Conservation (phyloP, 2,329 filamentous ascomycete species). For the Hypoxylon sp. region DNA sequence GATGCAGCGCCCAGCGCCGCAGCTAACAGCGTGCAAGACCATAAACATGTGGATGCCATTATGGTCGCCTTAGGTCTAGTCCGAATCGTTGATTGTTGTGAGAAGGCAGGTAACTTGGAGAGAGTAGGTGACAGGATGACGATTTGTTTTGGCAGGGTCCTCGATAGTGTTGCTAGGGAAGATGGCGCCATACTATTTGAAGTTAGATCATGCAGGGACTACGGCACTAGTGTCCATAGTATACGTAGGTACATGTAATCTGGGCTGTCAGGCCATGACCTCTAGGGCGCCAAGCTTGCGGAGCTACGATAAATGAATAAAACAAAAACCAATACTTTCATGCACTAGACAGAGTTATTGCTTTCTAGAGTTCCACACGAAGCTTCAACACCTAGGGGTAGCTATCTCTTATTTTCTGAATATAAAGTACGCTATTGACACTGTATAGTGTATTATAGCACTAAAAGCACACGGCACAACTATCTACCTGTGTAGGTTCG, state of each 20-base stretch:
- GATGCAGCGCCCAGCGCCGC: constrained; percentile 38
- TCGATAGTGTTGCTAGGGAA: constrained; percentile 23
- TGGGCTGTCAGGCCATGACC: too few species aligned
- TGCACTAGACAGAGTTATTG: constrained; percentile 2
- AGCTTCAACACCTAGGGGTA: too few species aligned
- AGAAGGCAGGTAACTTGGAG: background rate
- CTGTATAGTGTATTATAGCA: too few species aligned
- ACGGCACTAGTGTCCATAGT: too few species aligned
- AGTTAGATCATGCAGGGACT: constrained; percentile 24
- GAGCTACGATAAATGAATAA: background rate
- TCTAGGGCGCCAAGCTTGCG: background rate
- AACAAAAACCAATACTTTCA: background rate
- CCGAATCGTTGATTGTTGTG: background rate
- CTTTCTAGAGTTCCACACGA: background rate
- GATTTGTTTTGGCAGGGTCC: constrained; percentile 31
- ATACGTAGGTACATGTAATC: too few species aligned
- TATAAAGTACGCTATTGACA: too few species aligned
- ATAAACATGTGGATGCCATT: constrained; percentile 24
- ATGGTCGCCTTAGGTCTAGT: constrained; percentile 2
- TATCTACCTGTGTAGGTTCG: too few species aligned
- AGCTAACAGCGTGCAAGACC: constrained; percentile 18
- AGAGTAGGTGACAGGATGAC: constrained; percentile 13
- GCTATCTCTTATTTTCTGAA: too few species aligned
- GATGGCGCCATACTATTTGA: constrained; percentile 28
- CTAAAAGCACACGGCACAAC: too few species aligned